A percentile compares a stretch with the other conserved stretches of the same genome.
phyloP scores from a whole-genome alignment of 169 alveolate species.

The Plasmodium coatneyi region DNA sequence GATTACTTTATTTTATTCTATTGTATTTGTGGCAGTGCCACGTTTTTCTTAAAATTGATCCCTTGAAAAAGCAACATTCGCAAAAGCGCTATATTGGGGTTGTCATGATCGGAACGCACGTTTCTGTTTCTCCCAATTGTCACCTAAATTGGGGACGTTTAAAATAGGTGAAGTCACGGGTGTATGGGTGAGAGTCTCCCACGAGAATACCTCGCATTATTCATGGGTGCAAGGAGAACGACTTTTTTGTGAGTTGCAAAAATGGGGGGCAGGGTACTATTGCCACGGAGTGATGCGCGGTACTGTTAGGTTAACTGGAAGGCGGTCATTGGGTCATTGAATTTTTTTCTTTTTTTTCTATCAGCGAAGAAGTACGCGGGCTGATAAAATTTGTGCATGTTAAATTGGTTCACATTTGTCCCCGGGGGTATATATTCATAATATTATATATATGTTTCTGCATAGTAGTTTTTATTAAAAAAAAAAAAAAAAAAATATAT shows the following conservation, averaged over 20 bases:
- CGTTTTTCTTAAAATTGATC: not conserved
- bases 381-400: not conserved
- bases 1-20: not conserved
- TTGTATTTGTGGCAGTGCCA: not conserved
- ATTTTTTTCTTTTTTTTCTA: not conserved
- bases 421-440: not conserved
- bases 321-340: not conserved
- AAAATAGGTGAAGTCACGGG: not conserved
- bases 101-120: not conserved
- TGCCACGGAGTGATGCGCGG: not conserved
- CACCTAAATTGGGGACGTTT: not conserved
- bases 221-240: not conserved
- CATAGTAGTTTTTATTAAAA: not conserved
- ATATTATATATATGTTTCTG: not conserved
- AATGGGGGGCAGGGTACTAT: not conserved
- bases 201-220: not conserved
- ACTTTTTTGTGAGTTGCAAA: too few species aligned
- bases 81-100: not conserved
- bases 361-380: not conserved
- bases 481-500: not conserved
- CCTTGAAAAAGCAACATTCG: not conserved
- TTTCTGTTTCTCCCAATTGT: not conserved
- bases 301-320: not conserved
- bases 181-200: not conserved
- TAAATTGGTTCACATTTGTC: not conserved